phyloP scores from a whole-genome alignment of 768 basidiomycete genomes.

The Boletus huronensis region DNA sequence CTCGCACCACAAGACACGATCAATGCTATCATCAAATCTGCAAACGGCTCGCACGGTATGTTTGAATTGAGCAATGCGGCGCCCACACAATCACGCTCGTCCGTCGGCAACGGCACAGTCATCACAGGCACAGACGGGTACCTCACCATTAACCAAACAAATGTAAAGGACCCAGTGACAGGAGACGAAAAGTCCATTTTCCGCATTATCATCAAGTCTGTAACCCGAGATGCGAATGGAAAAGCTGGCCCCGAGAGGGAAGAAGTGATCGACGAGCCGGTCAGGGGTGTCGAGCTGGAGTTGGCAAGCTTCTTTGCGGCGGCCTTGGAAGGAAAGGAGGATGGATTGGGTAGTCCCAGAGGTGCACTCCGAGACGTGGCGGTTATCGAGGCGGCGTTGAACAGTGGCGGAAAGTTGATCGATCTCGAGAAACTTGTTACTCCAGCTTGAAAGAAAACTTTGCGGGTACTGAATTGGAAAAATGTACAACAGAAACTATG shows the following conservation, averaged over 20 bases:
- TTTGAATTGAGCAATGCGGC: constrained; percentile 62
- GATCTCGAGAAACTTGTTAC: constrained; percentile 44
- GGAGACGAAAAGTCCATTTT: constrained; percentile 25
- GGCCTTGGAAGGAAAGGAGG: constrained; percentile 45
- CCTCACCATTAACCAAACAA: constrained; percentile 43
- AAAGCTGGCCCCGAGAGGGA: constrained; percentile 35
- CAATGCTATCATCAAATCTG: constrained; percentile 45
- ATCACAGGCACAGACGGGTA: constrained; percentile 65
- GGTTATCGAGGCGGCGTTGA: constrained; percentile 74
- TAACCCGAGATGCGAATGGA: constrained; percentile 20
- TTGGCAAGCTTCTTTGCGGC: constrained; percentile 57
- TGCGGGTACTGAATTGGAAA: neutral
- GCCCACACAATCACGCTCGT: constrained; percentile 42
- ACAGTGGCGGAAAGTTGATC: constrained; percentile 57
- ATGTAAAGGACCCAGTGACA: constrained; percentile 24
- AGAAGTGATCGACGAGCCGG: constrained; percentile 44
- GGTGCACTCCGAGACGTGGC: constrained; percentile 72
- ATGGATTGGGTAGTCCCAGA: constrained; percentile 56
- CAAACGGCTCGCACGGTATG: constrained; percentile 54
- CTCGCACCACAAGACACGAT: constrained; percentile 82
- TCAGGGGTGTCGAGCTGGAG: constrained; percentile 54
- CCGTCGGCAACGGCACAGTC: constrained; percentile 29
- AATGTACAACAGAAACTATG: neutral
- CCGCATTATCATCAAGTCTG: constrained; percentile 39
- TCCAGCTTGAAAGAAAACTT: neutral